Conservation (phyloP, 148 eudicot genomes). For the Talinum fruticosum region DNA sequence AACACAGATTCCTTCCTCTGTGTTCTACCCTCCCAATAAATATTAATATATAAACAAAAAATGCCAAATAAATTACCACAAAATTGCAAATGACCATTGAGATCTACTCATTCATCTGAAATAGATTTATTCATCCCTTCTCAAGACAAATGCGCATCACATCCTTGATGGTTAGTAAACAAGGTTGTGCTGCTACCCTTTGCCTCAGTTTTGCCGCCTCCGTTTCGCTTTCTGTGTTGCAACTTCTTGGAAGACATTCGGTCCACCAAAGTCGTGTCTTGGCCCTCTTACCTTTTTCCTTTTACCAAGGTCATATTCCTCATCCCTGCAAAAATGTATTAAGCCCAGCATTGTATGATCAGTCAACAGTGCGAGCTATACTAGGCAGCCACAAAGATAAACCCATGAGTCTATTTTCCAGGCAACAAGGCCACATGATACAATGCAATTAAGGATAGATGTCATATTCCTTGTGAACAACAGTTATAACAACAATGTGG, state of each 20-base stretch:
- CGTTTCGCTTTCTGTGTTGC: slow-evolving; percentile 52
- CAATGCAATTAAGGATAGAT: no score
- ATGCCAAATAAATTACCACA: background rate
- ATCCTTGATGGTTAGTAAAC: slow-evolving; percentile 18
- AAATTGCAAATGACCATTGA: slow-evolving; percentile 6
- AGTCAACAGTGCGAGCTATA: no score
- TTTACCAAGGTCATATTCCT: slow-evolving; percentile 85
- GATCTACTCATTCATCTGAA: background rate
- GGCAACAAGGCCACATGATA: no score
- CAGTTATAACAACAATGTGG: no score
- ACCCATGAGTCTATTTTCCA: no score
- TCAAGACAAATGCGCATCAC: background rate
- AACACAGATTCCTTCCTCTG: background rate
- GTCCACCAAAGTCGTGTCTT: slow-evolving; percentile 44
- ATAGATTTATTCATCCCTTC: background rate
- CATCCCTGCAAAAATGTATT: slow-evolving; percentile 56
- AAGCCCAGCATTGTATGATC: background rate
- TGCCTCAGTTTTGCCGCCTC: slow-evolving; percentile 45
- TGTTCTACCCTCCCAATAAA: slow-evolving; percentile 14
- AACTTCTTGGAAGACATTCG: slow-evolving; percentile 76
- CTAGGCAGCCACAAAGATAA: no score
- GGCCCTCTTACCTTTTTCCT: slow-evolving; percentile 62
- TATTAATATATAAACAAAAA: background rate
- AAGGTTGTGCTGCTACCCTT: slow-evolving; percentile 13
- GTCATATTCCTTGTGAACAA: no score